phyloP scores from a whole-genome alignment of 2,329 filamentous ascomycete species.

The Colletotrichum cuscutae region DNA sequence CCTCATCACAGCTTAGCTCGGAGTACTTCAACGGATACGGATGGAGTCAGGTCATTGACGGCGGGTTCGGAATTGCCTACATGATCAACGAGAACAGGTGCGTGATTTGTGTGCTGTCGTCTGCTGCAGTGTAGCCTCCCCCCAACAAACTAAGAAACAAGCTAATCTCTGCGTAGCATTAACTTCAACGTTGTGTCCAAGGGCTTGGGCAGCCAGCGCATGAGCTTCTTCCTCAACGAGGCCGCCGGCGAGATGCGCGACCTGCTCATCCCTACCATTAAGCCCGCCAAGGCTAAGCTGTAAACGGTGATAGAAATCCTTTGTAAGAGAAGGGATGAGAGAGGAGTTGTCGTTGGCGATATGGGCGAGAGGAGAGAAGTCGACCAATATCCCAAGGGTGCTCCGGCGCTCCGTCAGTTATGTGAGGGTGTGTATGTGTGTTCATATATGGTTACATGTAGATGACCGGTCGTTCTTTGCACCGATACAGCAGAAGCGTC shows the following conservation, averaged over 20 bases:
- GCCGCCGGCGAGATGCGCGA: conserved; percentile 91
- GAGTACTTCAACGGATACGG: conserved; percentile 99
- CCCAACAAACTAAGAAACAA: background rate
- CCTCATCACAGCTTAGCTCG: conserved; percentile 87
- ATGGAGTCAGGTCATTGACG: conserved; percentile 97
- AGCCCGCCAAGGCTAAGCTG: conserved; percentile 87
- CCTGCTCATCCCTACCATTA: conserved; percentile 82
- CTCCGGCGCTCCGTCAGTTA: background rate
- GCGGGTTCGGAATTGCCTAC: conserved; percentile 96
- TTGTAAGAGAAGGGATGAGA: background rate
- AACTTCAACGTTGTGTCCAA: conserved; percentile 99
- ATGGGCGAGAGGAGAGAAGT: background rate
- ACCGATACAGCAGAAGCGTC: conserved; percentile 25
- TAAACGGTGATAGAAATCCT: conserved; percentile 54
- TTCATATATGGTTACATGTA: background rate
- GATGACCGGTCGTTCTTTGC: background rate
- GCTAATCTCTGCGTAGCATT: conserved; percentile 64
- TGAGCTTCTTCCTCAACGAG: conserved; percentile 97
- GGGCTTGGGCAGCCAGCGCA: conserved; percentile 86
- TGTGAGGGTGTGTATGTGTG: background rate
- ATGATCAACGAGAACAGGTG: conserved; percentile 99
- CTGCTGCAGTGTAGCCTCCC: background rate
- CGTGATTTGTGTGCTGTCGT: conserved; percentile 37
- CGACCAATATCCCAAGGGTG: background rate
- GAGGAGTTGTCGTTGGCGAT: background rate